Conservation (phyloP, 2,329 filamentous ascomycete genomes). For the Apiospora phragmitis region DNA sequence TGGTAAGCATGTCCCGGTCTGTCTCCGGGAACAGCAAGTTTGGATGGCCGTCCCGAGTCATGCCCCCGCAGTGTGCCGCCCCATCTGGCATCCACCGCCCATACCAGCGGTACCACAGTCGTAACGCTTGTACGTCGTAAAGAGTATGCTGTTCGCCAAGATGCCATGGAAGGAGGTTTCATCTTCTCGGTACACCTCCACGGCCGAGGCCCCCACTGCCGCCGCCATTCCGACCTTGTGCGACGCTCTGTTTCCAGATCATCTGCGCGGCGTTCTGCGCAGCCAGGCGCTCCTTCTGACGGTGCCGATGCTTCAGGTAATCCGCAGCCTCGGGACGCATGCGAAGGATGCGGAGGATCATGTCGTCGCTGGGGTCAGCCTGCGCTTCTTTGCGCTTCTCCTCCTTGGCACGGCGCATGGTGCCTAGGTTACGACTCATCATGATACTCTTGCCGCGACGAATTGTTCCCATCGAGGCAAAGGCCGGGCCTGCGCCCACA, state of each 20-base stretch:
- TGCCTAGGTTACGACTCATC: constrained; percentile 90
- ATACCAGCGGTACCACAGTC: neutral
- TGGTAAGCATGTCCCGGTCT: constrained; percentile 3
- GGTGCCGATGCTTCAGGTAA: constrained; percentile 86
- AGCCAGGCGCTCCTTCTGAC: constrained; percentile 91
- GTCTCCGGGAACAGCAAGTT: neutral
- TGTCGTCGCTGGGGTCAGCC: constrained; percentile 95
- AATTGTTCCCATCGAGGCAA: constrained; percentile 69
- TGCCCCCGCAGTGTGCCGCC: neutral
- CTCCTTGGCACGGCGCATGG: constrained; percentile 94
- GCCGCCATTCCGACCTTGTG: constrained; percentile 53
- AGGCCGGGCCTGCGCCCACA: constrained; percentile 45
- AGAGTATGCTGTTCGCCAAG: neutral
- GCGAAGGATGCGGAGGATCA: constrained; percentile 90
- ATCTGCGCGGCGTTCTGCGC: constrained; percentile 88
- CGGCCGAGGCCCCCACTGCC: constrained; percentile 26
- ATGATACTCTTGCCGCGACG: constrained; percentile 78
- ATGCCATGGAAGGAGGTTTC: neutral
- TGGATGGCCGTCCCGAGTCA: neutral
- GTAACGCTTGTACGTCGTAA: neutral
- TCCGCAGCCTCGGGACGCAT: constrained; percentile 89
- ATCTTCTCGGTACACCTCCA: constrained; percentile 3
- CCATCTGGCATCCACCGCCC: neutral
- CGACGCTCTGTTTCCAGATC: constrained; percentile 90
- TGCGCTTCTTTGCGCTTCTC: constrained; percentile 95